These are phyloP conservation scores for Mayamaea pseudoterrestris DNA, from an alignment of 108 stramenopile species.

Conservation along the genomic window DNA sequence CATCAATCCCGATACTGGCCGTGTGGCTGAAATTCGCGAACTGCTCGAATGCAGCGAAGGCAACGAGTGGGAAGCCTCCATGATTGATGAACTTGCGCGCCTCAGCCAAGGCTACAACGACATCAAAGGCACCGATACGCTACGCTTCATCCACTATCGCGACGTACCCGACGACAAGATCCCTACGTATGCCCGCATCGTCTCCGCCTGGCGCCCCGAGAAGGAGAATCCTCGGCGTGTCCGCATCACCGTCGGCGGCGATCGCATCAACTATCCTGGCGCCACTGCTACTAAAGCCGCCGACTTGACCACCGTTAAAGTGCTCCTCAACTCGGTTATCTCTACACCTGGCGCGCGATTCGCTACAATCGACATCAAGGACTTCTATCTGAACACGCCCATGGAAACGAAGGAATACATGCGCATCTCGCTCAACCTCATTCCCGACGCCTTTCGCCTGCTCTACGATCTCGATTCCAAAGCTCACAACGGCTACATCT, in stretches of 20 bases:
- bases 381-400: constrained; percentile 27
- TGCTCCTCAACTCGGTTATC: constrained; percentile 23
- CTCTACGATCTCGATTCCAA: constrained; percentile 16
- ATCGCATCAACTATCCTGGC: constrained; percentile 19
- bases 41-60: constrained; percentile 2
- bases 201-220: constrained; percentile 7
- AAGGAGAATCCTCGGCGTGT: constrained; percentile 11
- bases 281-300: constrained; percentile 23
- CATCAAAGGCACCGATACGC: constrained; percentile 23
- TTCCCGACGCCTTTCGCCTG: constrained; percentile 21
- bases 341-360: constrained; percentile 21
- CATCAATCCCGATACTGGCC: constrained; percentile 15
- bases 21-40: constrained; percentile 11
- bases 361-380: constrained; percentile 27
- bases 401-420: constrained; percentile 24
- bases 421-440: constrained; percentile 7
- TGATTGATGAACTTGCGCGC: constrained; percentile 17
- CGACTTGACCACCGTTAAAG: constrained; percentile 23
- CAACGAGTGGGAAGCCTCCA: constrained; percentile 10
- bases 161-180: constrained; percentile 1
- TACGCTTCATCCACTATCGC: constrained; percentile 16
- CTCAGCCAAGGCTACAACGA: constrained; percentile 22
- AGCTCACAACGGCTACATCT: constrained; percentile 8
- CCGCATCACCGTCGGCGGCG: constrained; percentile 15
- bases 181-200: constrained; percentile 9